Evolutionary conservation across 495 filamentous ascomycete species (phyloP).

Genomic region (Aspergillus baeticus): DNA sequence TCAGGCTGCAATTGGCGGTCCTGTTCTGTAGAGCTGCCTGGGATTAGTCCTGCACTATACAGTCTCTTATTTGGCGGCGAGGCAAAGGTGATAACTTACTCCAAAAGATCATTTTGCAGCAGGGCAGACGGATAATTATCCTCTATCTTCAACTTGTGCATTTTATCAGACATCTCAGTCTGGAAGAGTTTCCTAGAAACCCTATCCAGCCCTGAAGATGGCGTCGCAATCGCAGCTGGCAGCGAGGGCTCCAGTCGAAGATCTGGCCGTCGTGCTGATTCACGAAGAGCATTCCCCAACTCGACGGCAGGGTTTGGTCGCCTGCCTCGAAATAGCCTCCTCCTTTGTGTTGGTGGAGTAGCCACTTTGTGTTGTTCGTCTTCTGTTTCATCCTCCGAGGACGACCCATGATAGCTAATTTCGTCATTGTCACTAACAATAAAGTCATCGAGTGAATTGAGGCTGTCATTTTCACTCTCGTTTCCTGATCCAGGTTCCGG

Average conservation of each 20-base stretch:
- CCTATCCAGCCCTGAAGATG: slow-evolving; percentile 14
- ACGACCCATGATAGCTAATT: slow-evolving; percentile 36
- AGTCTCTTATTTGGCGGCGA: neutral
- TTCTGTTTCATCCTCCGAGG: slow-evolving; percentile 32
- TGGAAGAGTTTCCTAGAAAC: slow-evolving; percentile 23
- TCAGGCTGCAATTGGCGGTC: slow-evolving; percentile 9
- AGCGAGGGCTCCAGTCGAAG: slow-evolving; percentile 23
- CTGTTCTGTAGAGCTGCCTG: neutral
- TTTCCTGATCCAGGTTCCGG: slow-evolving; percentile 20
- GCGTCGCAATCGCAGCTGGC: slow-evolving; percentile 20
- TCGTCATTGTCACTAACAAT: slow-evolving; percentile 50
- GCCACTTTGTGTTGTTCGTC: slow-evolving; percentile 25
- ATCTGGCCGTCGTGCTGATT: slow-evolving; percentile 13
- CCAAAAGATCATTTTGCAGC: slow-evolving; percentile 18
- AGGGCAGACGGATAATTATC: slow-evolving; percentile 26
- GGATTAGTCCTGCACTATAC: neutral
- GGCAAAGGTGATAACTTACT: slow-evolving; percentile 18
- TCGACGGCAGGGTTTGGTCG: slow-evolving; percentile 25
- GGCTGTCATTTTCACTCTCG: slow-evolving; percentile 28
- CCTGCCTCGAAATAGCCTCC: slow-evolving; percentile 38
- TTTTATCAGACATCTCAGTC: slow-evolving; percentile 24
- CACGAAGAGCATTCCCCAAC: slow-evolving; percentile 14
- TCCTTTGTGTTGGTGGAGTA: slow-evolving; percentile 29
- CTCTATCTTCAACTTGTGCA: slow-evolving; percentile 24
- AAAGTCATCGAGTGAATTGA: slow-evolving; percentile 42